Base-by-base conservation (phyloP, 1,284 basidiomycete species). In the Anthracocystis walkeri region DNA sequence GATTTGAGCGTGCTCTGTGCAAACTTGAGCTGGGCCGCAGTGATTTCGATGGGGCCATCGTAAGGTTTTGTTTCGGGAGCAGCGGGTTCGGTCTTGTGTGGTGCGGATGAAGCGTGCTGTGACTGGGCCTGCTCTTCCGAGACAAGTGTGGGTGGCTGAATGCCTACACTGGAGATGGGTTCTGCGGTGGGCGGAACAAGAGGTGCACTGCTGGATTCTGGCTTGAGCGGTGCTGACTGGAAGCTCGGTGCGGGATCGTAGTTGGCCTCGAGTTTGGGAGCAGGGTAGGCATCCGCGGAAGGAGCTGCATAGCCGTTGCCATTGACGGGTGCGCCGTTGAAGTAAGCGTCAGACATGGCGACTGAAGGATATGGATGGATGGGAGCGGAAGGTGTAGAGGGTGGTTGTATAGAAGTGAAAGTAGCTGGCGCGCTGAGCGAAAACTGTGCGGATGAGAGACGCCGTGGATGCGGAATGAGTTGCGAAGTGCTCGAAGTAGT, bases 1-100 rank as follows among this genome's bases (percentile, higher is more conserved):
- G 90, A 89, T 57, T 93, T 92, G 51, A 98, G 86, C 2, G 92
- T 92, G 8, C 91, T 92, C 64, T 90, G 87, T 70, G 92, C 91
- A 85, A 93, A 95, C 56, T 93, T 92, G 85, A 91, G 91, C 85
- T 99, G 96, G 1, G 88, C 87, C 25, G 76, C 51, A 2, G 75
- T 77, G 33, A 84, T 70, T 27, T 77, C 69, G 45, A 80, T 67
- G 29, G 70, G 66, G 31, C 66, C 72, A 18, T 62, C 51, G 44
- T 69, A 74, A 6, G 75, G 61, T 44, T 63, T 73, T 33, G 46
- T 25, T 4, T 62, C 58, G 21, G 35, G 48, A 31, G 46, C n/a
- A 31, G 57, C 27, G 23, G 46, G 25, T 23, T 46, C 10, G 40
- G 25, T 12, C 12, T 51, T 48, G 12, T 56, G 58, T 33, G 61